Percentiles rank a stretch among this genome's conserved stretches.
Evolutionary conservation across 768 basidiomycete genomes (phyloP).

Genomic region (Rhizopogon sp.): DNA sequence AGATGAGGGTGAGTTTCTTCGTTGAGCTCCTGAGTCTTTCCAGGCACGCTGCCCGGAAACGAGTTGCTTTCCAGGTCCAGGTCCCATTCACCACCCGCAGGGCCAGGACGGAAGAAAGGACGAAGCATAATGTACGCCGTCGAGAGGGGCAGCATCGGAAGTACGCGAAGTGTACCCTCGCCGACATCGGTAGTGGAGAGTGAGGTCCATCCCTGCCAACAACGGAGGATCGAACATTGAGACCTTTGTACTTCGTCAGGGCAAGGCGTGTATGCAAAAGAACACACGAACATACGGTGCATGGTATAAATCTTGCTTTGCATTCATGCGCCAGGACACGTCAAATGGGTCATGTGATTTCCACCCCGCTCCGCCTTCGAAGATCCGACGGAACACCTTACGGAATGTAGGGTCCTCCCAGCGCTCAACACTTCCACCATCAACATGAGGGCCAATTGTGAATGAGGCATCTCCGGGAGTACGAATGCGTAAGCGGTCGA

Average conservation of each 20-base stretch:
- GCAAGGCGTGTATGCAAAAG: conserved; percentile 6
- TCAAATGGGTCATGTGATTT: conserved; percentile 47
- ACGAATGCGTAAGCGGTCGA: conserved; percentile 70
- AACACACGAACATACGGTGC: conserved; percentile 37
- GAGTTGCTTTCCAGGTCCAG: conserved; percentile 44
- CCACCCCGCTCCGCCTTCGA: conserved; percentile 42
- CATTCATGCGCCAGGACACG: conserved; percentile 39
- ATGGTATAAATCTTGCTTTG: conserved; percentile 59
- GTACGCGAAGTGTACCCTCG: conserved; percentile 62
- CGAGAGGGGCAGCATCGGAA: conserved; percentile 49
- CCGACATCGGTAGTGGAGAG: conserved; percentile 48
- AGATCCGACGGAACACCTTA: conserved; percentile 37
- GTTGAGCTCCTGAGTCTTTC: conserved; percentile 52
- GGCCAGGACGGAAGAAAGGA: conserved; percentile 54
- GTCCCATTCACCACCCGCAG: conserved; percentile 43
- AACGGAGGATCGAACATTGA: conserved; percentile 49
- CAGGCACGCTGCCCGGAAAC: conserved; percentile 53
- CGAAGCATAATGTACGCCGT: conserved; percentile 60
- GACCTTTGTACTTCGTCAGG: conserved; percentile 28
- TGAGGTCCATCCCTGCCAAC: conserved; percentile 57
- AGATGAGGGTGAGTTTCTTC: conserved; percentile 59
- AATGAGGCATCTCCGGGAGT: conserved; percentile 67
- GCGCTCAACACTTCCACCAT: conserved; percentile 49
- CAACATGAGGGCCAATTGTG: conserved; percentile 58
- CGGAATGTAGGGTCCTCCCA: conserved; percentile 48